Evolutionary conservation across 495 filamentous ascomycete genomes (phyloP), one percentile per base, ranked within the genome.

Genomic region (Penicillium cosmopolitanum): DNA sequence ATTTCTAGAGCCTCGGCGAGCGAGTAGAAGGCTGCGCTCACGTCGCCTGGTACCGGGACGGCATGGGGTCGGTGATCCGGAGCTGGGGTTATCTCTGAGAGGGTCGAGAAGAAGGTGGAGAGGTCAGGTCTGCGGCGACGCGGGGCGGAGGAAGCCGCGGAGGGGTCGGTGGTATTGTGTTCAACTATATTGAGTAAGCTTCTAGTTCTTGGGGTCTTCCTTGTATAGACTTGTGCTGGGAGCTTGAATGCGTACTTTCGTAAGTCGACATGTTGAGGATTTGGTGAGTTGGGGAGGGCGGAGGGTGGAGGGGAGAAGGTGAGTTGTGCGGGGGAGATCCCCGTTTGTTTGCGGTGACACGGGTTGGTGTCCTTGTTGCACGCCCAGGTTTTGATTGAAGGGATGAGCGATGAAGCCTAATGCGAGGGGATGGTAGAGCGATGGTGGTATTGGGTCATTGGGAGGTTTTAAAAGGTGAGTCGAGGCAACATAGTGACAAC

Each of bases 71-170:
- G 66, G 50, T 80, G 71, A 56, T 70, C 67, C 38, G 73, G 65
- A 60, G 76, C 73, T 13, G 80, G 76, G 59, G 90, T 84, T 56
- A 84, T 80, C 64, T 88, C 83, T 65, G 81, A 77, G 51, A 96
- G 87, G 50, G 88, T 86, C 44, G 87, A 79, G 79, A 89, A 93
- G 85, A 98, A 97, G 72, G 88, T 90, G 48, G 89, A 88, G 75
- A 97, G 89, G 77, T 96, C 91, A 38, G 92, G 86, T 48, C 90
- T 90, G 51, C 86, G 87, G 57, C 65, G 78, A 64, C 62, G 77
- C 38, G 56, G 67, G 60, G 53, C 76, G 28, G 54, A 62, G 33
- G 68, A 46, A 60, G 58, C 51, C 56, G 72, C 51, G 38, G 76
- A 67, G 53, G 77, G 78, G 57, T 78, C 71, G 40, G 72, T 69